phyloP scores from a whole-genome alignment of 306 rosid genomes.

The Fagus sylvatica region DNA sequence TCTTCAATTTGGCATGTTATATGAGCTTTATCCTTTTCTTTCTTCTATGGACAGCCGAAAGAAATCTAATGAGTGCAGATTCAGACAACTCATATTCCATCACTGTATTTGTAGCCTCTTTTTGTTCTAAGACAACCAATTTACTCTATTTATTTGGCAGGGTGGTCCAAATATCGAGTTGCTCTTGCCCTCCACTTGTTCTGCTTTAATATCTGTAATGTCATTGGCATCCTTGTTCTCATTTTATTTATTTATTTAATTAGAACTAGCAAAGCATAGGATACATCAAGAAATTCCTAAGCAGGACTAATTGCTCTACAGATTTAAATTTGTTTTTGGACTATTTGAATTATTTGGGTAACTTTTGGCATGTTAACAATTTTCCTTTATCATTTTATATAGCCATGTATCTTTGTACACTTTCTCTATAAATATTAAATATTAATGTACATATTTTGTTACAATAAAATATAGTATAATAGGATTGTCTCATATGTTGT shows the following conservation, averaged over 20 bases:
- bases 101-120: conserved; percentile 13
- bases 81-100: conserved; percentile 46
- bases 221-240: conserved; percentile 41
- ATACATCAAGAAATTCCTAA: conserved; percentile 34
- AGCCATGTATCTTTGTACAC: neutral
- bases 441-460: neutral
- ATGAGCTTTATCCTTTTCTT: conserved; percentile 73
- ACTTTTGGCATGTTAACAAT: neutral
- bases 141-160: conserved; percentile 49
- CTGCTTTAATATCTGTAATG: conserved; percentile 41
- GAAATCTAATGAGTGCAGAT: conserved; percentile 54
- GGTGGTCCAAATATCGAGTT: conserved; percentile 58
- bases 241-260: conserved; percentile 24
- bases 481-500: conserved; percentile 9
- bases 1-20: conserved; percentile 40
- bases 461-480: neutral
- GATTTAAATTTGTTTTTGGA: conserved; percentile 21
- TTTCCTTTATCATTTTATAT: neutral
- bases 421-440: neutral
- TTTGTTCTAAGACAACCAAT: conserved; percentile 47
- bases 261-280: conserved; percentile 43
- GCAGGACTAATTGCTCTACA: conserved; percentile 7
- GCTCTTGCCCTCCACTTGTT: conserved; percentile 34
- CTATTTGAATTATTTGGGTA: conserved; percentile 11
- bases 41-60: conserved; percentile 75